Conservation (phyloP, 108 stramenopile species). For the Skeletonema grethae region DNA sequence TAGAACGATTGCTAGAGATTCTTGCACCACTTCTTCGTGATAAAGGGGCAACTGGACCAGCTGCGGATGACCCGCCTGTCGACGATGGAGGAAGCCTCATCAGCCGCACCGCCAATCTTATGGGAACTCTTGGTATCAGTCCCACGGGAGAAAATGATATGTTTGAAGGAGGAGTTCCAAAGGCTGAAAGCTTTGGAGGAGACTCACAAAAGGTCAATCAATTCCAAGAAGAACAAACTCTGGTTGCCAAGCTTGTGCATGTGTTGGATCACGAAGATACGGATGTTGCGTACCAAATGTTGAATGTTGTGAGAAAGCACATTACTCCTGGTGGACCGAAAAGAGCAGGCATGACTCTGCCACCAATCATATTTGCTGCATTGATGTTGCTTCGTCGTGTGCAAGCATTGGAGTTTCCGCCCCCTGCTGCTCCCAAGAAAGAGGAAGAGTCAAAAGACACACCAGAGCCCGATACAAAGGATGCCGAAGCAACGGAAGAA, state of each 20-base stretch:
- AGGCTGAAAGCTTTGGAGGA: constrained; percentile 17
- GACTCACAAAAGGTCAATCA: constrained; percentile 39
- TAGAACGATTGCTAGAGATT: constrained; percentile 86
- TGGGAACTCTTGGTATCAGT: constrained; percentile 71
- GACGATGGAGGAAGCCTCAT: constrained; percentile 38
- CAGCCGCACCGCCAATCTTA: constrained; percentile 66
- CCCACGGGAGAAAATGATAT: constrained; percentile 16
- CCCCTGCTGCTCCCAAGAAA: constrained; percentile 8
- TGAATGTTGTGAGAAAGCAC: constrained; percentile 72
- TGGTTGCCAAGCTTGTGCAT: constrained; percentile 93
- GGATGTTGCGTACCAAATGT: constrained; percentile 84
- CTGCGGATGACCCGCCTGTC: constrained; percentile 6
- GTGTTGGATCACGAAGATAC: constrained; percentile 84
- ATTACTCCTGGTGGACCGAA: constrained; percentile 63
- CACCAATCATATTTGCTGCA: constrained; percentile 85
- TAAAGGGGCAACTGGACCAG: constrained; percentile 39
- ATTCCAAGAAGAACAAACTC: constrained; percentile 69
- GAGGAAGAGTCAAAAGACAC: constrained; percentile 9
- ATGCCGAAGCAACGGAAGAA: neutral
- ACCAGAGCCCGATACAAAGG: constrained; percentile 2
- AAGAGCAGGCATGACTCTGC: constrained; percentile 74
- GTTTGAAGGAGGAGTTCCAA: constrained; percentile 10
- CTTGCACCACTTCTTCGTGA: constrained; percentile 90
- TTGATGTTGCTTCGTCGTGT: constrained; percentile 77
- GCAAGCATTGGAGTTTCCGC: constrained; percentile 49